Evolutionary conservation across 202 grass and related monocot species (phyloP), one percentile per base, ranked within the genome.

Genomic region (Tripidium arundinaceum): DNA sequence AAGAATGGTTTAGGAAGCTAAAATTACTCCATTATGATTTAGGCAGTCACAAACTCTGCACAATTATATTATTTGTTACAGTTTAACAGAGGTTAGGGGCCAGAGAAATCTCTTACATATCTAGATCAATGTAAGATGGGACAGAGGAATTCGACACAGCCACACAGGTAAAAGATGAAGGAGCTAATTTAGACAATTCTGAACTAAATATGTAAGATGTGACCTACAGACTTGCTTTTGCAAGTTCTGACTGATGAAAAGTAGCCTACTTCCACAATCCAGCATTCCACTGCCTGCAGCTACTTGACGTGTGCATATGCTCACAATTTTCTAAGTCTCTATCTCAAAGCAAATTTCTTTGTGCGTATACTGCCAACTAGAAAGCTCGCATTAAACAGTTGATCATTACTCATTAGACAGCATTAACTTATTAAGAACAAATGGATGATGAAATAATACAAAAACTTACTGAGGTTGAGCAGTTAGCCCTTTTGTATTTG

Each of bases 401-500:
- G 25, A 63, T 55, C 2, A 67, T 10, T 31, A 27, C 8, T 66
- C 26, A 36, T 39, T 39, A 64, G 9, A 66, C 10, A 80, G 11
- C 10, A 81, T 63, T 14, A 42, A 73, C 54, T 34, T 45, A 72
- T 58, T 46, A 77, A 77, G 16, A 76, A 50, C 40, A 81, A 59
- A n/a, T 47, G n/a, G 18, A 86, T 45, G 31, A 39, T 69, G 50
- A 61, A 59, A 65, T 39, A 82, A 71, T 58, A 21, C 9, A 38
- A 70, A 83, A 87, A 91, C 92, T 94, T 85, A 98, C 95, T 98
- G 95, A 79, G 95, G 92, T 79, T 79, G 76, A 80, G 83, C 79
- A 84, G 95, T 94, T 82, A 91, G 77, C 26, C 95, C 95, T 89
- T 98, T 98, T 67, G 90, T 75, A 83, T 94, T 76, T 72, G 92